A percentile compares a stretch with the other conserved stretches of the same genome.
phyloP scores from a whole-genome alignment of 805 yeast genomes.

The Saturnispora quitensis region DNA sequence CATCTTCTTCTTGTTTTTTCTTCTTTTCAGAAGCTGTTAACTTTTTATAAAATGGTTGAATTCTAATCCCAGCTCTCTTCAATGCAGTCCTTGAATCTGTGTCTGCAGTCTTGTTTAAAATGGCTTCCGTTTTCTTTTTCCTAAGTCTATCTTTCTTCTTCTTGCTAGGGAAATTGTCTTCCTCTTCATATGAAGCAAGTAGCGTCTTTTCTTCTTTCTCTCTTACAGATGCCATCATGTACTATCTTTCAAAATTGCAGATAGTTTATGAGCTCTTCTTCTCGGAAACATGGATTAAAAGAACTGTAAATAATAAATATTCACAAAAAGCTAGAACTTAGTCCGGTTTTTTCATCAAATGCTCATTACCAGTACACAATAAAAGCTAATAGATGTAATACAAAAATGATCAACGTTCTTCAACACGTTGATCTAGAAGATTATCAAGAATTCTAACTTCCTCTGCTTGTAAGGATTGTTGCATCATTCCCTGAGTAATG shows the following conservation, averaged over 20 bases:
- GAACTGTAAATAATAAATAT: neutral
- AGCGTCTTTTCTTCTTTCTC: neutral
- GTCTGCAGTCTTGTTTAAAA: conserved; percentile 8
- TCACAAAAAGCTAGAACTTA: neutral
- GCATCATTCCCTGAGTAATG: conserved; percentile 33
- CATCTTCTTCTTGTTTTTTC: neutral
- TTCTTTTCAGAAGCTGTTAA: conserved; percentile 5
- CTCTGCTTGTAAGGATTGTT: conserved; percentile 17
- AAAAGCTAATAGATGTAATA: neutral
- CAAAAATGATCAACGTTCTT: conserved; percentile 6
- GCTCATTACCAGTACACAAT: neutral
- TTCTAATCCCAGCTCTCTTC: conserved; percentile 6
- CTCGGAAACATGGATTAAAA: neutral
- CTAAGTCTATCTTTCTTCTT: conserved; percentile 5
- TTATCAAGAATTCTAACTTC: conserved; percentile 21
- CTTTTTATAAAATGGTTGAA: conserved; percentile 3
- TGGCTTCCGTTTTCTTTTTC: conserved; percentile 7
- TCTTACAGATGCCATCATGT: neutral
- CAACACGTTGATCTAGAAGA: conserved; percentile 13
- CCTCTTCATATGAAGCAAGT: conserved; percentile 1
- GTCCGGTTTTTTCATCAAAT: neutral
- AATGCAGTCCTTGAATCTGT: conserved; percentile 2
- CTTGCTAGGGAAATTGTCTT: conserved; percentile 8
- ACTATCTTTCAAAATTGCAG: neutral
- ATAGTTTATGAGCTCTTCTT: neutral